Base-by-base conservation (phyloP, 2,329 filamentous ascomycete genomes). In the Epichloe gansuensis region DNA sequence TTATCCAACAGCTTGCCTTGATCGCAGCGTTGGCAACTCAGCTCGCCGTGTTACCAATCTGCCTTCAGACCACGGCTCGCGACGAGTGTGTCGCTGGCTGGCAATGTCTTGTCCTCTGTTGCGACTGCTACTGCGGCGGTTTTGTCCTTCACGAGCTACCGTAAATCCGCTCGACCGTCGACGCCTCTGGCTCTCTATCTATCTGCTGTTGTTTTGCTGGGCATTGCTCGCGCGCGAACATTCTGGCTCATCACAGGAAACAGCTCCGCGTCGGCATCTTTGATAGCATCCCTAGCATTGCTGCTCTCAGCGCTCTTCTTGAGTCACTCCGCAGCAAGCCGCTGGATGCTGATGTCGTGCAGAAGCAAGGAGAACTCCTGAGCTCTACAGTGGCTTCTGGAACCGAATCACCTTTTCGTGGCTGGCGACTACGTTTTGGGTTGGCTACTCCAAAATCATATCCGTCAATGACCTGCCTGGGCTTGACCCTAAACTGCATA, bases 151-250 rank as follows among this genome's bases (percentile, higher is more conserved):
- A 35, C 58, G 6, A 57, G 52, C 41, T 59, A 64, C 38, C 56
- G 56, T 12, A 53, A 58, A 15, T 62, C 59, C 1, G 41, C 45
- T 13, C 60, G 59, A 0, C 62, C 62, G 2, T 63, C 60, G 2
- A 62, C 62, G 3, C 43, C 63, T 0, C 54, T 64, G 4, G 57
- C 53, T 28, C 39, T 64, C 0, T 62, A 60, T 43, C 42, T 63
- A 5, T 59, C 62, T 0, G 43, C 54, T 1, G 35, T 52, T 2
- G 41, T 51, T 23, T 48, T 64, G 8, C 34, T 62, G 7, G 55
- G 52, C 2, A 56, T 59, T 23, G 53, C 60, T 12, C 52, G 58
- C 6, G 51, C 50, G 7, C 56, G 60, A 38, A 59, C 56, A 6
- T 45, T 58, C 15, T 62, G 59, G 60, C 44, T 62, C 15, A 50